Percentiles rank a stretch among this genome's conserved stretches.
These are phyloP conservation scores for Pontederia crassipes DNA, from an alignment of 176 grass and related monocot species.

Conservation along the genomic window DNA sequence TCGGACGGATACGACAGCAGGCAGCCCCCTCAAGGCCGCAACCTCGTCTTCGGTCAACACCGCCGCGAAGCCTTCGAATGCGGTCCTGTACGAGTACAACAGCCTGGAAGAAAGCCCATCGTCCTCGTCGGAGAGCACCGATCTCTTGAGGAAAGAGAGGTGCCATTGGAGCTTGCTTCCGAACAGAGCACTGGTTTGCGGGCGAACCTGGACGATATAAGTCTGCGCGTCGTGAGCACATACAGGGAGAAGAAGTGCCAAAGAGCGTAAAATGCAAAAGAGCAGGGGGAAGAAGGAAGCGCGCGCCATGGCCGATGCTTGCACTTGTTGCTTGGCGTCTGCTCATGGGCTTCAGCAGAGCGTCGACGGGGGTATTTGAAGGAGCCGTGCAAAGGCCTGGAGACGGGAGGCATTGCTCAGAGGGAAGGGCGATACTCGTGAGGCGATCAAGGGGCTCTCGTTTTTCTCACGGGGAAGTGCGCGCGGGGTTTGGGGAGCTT, in stretches of 20 bases:
- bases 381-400: neutral
- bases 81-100: conserved; percentile 77
- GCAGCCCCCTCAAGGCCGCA: conserved; percentile 28
- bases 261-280: neutral
- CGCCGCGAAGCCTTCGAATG: conserved; percentile 75
- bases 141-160: conserved; percentile 48
- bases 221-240: conserved; percentile 18
- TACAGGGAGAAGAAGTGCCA: too few relatives aligned
- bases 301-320: neutral
- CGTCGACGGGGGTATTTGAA: conserved; percentile 6
- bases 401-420: conserved; percentile 8
- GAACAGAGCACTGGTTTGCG: neutral
- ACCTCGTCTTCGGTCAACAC: conserved; percentile 43
- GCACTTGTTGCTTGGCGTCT: neutral
- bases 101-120: conserved; percentile 39
- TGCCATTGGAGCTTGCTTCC: conserved; percentile 41
- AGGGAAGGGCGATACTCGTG: conserved; percentile 12
- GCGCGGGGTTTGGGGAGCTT: conserved; percentile 24
- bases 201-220: conserved; percentile 82
- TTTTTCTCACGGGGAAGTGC: conserved; percentile 33
- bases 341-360: neutral
- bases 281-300: conserved; percentile 4
- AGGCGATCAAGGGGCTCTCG: neutral
- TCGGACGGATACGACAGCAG: conserved; percentile 53
- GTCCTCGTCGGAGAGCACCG: conserved; percentile 22